phyloP scores from a whole-genome alignment of 495 filamentous ascomycete genomes.

The Aspergillus avenaceus region DNA sequence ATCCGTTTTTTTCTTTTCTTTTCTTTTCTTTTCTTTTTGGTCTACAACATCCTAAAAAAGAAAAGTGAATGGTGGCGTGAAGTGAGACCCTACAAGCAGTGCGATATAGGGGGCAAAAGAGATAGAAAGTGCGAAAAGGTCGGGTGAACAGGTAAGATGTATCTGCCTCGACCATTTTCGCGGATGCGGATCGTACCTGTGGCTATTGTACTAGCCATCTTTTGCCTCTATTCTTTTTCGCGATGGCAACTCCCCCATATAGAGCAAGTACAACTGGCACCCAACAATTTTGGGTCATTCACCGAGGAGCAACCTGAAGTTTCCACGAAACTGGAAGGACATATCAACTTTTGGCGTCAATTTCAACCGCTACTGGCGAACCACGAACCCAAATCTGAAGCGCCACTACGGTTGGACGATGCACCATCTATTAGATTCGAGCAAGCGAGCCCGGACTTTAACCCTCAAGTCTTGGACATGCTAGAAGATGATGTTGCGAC shows the following conservation, averaged over 20 bases:
- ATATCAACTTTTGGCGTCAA: constrained; percentile 25
- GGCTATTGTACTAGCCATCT: constrained; percentile 7
- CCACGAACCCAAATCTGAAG: constrained; percentile 16
- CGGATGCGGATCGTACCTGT: constrained; percentile 16
- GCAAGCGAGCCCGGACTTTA: constrained; percentile 15
- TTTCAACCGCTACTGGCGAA: constrained; percentile 19
- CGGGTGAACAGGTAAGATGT: constrained; percentile 2
- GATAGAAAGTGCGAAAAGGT: background rate
- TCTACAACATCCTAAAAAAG: too few species aligned
- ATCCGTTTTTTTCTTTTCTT: too few species aligned
- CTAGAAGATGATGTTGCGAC: constrained; percentile 19
- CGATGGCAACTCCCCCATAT: constrained; percentile 5
- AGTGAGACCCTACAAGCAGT: too few species aligned
- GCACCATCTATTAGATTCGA: constrained; percentile 23
- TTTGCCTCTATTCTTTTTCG: constrained; percentile 11
- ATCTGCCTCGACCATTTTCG: constrained; percentile 12
- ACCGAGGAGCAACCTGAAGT: background rate
- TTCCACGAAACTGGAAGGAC: constrained; percentile 9
- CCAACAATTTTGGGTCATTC: background rate
- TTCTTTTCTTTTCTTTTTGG: too few species aligned
- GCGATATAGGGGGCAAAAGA: too few species aligned
- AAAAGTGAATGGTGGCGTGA: too few species aligned
- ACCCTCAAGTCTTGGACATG: constrained; percentile 31
- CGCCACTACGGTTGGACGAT: constrained; percentile 16
- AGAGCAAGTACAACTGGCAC: background rate